Conservation (phyloP, 106 monocot species). For the Dendrobium chrysotoxum region DNA sequence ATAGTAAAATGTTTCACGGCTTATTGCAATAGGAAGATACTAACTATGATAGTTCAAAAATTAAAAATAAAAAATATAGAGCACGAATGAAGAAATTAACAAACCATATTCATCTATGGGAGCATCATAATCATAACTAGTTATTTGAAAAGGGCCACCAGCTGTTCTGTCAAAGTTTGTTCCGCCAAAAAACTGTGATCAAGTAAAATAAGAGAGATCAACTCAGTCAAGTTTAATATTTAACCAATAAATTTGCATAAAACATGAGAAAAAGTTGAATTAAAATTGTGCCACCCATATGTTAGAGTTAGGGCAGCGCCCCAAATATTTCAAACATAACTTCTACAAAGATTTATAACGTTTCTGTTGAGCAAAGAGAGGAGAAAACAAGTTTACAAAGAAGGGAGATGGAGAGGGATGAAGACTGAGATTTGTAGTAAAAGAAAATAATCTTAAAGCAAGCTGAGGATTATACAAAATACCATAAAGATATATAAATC, state of each 20-base stretch:
- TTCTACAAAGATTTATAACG: neutral
- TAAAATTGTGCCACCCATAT: neutral
- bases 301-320: neutral
- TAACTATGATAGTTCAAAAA: neutral
- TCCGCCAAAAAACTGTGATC: slow-evolving; percentile 88
- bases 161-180: slow-evolving; percentile 93
- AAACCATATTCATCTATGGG: slow-evolving; percentile 97
- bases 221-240: slow-evolving; percentile 1
- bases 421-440: neutral
- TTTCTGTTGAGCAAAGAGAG: neutral
- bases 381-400: neutral
- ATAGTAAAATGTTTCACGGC: neutral
- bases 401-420: neutral
- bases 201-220: slow-evolving; percentile 8
- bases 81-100: slow-evolving; percentile 7
- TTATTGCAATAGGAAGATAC: neutral
- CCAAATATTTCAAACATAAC: neutral
- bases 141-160: slow-evolving; percentile 86
- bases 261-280: neutral
- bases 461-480: neutral
- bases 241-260: neutral
- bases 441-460: neutral
- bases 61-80: neutral
- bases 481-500: neutral
- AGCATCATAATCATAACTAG: slow-evolving; percentile 99